Evolutionary conservation across 441 rosid species (phyloP), one percentile per base, ranked within the genome.

Genomic region (Jatropha podagrica): DNA sequence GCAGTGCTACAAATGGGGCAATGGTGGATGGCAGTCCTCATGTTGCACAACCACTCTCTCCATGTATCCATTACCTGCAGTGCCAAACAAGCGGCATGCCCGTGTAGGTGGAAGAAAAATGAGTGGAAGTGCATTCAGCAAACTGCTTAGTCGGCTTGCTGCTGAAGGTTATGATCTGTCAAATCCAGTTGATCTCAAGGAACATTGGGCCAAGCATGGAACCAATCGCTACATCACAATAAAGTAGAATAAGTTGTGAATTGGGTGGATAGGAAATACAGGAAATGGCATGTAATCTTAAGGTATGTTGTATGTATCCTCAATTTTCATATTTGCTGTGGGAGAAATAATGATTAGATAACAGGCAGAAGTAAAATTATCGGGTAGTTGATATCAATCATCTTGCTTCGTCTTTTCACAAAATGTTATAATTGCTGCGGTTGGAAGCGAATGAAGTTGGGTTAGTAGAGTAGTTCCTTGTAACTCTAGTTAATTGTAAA

Each of bases 1-100:
- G 80, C 98, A 95, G 74, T 95, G 98, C 89, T 95, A 95, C 81
- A 95, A 95, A 82, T 95, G 99, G 99, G 99, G 99, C 18, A 95
- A 85, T 44, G 98, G 99, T 48, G 99, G 99, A 12, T 95, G 99
- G 99, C 98, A 95, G 67, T 95, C 99, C 52, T 88, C 99, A 0
- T 95, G 99, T 76, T 95, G 99, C 95, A 95, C 99, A 12, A 95
- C 96, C 54, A 83, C 90, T 38, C 65, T 95, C 68, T 95, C 99
- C 10, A 83, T 93, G 90, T 79, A 93, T 70, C 99, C 99, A 0
- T 83, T 95, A 23, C 99, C 98, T 0, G 89, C 96, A 1, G 84
- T 90, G 73, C 99, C 98, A 40, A 93, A 91, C 85, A 95, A 95
- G 77, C 84, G 90, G 42, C 98, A 93, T 68, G 95, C 97, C 40